Conservation (phyloP, 768 basidiomycete species). For the Agaricus blazei region DNA sequence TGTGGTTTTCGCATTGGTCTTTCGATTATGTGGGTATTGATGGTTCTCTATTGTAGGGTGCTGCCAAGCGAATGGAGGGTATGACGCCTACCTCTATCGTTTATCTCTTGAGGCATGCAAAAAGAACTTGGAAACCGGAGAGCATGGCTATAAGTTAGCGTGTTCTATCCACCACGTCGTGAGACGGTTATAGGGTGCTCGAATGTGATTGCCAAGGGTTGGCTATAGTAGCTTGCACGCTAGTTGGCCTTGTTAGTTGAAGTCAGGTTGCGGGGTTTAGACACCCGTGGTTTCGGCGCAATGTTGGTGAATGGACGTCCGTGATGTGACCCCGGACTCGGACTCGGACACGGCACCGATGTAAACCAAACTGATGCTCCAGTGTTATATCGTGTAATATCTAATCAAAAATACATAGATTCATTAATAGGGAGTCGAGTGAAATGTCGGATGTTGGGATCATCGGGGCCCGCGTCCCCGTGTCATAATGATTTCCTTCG, state of each 20-base stretch:
- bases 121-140: constrained; percentile 27
- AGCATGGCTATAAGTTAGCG: neutral
- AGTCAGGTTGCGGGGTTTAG: too few species aligned
- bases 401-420: neutral
- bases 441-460: neutral
- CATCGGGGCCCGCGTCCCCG: neutral
- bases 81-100: constrained; percentile 83
- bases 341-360: too few species aligned
- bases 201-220: too few species aligned
- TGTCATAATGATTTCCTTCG: constrained; percentile 13
- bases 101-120: constrained; percentile 61
- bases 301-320: too few species aligned
- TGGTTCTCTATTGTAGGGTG: constrained; percentile 48
- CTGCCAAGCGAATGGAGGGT: constrained; percentile 89
- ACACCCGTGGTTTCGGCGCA: too few species aligned
- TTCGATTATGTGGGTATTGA: neutral
- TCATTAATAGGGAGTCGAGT: neutral
- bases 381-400: neutral
- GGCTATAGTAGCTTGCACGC: too few species aligned
- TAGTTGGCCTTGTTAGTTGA: too few species aligned
- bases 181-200: neutral
- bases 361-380: too few species aligned
- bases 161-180: neutral
- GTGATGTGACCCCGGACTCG: too few species aligned
- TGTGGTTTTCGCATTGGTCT: constrained; percentile 25